Evolutionary conservation across 768 basidiomycete genomes (phyloP).

Genomic region (Boletus vinaceobasis): DNA sequence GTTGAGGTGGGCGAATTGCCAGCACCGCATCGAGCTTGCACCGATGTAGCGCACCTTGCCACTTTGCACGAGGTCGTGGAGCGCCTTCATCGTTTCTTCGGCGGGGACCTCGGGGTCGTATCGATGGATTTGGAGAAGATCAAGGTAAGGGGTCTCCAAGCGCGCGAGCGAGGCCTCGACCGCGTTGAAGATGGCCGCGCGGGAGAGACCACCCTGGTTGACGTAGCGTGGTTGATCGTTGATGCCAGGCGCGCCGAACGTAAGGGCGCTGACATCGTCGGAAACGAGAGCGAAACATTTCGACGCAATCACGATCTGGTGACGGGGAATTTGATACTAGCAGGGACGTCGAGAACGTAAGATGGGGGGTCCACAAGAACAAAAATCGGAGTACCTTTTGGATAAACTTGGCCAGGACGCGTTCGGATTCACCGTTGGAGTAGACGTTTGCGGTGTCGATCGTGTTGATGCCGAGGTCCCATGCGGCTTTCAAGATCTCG

Average conservation of each 20-base stretch:
- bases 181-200: conserved; percentile 36
- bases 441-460: conserved; percentile 40
- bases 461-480: conserved; percentile 38
- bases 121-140: conserved; percentile 45
- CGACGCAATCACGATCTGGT: conserved; percentile 31
- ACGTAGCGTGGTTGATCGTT: conserved; percentile 16
- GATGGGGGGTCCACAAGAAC: too few relatives aligned
- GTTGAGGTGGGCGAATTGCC: conserved; percentile 45
- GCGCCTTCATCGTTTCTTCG: conserved; percentile 48
- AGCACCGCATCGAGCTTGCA: conserved; percentile 44
- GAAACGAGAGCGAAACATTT: conserved; percentile 24
- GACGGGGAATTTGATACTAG: conserved; percentile 32
- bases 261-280: not conserved
- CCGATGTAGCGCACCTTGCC: conserved; percentile 53
- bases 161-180: conserved; percentile 37
- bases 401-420: conserved; percentile 36
- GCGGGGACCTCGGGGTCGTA: conserved; percentile 36
- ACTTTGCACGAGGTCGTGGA: conserved; percentile 46
- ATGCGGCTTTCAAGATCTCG: conserved; percentile 37
- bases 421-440: conserved; percentile 36
- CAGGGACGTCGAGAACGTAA: too few relatives aligned
- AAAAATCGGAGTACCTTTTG: conserved; percentile 24
- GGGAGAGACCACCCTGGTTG: conserved; percentile 36
- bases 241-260: not conserved
- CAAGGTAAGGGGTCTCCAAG: conserved; percentile 36